A percentile compares a stretch with the other conserved stretches of the same genome.
Conservation (phyloP, 1,284 basidiomycete species). For the Thelephora terrestris region DNA sequence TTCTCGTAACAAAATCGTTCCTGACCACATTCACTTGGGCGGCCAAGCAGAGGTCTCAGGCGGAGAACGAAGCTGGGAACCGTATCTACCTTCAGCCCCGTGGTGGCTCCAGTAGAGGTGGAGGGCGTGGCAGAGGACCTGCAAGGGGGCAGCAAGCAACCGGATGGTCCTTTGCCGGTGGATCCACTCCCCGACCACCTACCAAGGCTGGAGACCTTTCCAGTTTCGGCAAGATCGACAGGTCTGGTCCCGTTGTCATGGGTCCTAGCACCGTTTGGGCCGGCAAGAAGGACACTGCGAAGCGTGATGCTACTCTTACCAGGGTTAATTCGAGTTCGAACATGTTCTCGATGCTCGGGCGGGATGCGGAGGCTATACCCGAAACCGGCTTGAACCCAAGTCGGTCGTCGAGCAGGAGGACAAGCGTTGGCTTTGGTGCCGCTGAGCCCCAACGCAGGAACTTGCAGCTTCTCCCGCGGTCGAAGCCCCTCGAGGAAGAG, state of each 20-base stretch:
- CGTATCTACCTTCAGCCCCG: constrained; percentile 51
- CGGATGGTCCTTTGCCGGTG: constrained; percentile 80
- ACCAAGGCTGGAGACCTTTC: constrained; percentile 82
- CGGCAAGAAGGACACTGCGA: constrained; percentile 41
- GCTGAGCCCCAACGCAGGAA: constrained; percentile 57
- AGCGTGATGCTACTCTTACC: constrained; percentile 60
- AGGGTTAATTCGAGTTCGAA: constrained; percentile 73
- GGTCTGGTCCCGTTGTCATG: constrained; percentile 53
- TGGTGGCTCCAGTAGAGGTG: constrained; percentile 84
- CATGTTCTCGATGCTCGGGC: constrained; percentile 80
- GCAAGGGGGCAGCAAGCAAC: constrained; percentile 44
- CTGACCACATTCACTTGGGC: constrained; percentile 30
- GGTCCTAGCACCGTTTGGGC: constrained; percentile 75
- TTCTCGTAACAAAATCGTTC: not conserved
- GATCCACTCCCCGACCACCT: constrained; percentile 47
- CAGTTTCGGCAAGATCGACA: constrained; percentile 80
- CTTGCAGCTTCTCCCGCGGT: constrained; percentile 58
- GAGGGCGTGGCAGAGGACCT: constrained; percentile 45
- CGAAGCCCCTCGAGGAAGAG: constrained; percentile 36
- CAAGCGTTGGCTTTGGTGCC: constrained; percentile 36
- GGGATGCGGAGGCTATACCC: constrained; percentile 40
- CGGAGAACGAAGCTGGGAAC: constrained; percentile 51
- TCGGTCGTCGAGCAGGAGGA: constrained; percentile 38
- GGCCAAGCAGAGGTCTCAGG: constrained; percentile 57
- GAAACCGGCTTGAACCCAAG: constrained; percentile 42